phyloP scores from a whole-genome alignment of 2,329 filamentous ascomycete genomes.

The Phoma sp. region DNA sequence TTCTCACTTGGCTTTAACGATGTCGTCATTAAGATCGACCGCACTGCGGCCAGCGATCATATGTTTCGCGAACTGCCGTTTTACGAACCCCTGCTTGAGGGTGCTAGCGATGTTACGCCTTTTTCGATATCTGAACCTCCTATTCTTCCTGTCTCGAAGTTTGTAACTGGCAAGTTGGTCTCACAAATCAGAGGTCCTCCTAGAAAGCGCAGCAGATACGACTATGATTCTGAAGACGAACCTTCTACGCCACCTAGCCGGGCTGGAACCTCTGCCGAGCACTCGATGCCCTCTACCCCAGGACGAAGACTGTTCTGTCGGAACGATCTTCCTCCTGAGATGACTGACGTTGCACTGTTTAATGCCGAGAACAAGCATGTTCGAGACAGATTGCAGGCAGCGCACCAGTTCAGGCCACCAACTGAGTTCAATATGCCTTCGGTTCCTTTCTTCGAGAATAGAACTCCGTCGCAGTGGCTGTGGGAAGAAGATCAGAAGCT shows the following conservation, averaged over 20 bases:
- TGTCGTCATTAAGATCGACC: constrained; percentile 77
- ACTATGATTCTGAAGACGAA: constrained; percentile 76
- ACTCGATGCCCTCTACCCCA: constrained; percentile 50
- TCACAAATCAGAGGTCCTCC: constrained; percentile 70
- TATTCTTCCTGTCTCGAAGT: constrained; percentile 86
- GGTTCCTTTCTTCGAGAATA: constrained; percentile 86
- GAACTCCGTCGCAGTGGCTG: constrained; percentile 90
- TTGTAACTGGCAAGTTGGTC: constrained; percentile 79
- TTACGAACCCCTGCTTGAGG: constrained; percentile 61
- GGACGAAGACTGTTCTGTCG: constrained; percentile 48
- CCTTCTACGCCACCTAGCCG: constrained; percentile 43
- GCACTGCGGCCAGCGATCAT: constrained; percentile 76
- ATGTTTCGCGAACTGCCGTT: constrained; percentile 82
- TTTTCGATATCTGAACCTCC: constrained; percentile 53
- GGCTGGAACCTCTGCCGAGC: constrained; percentile 52
- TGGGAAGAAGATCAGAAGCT: constrained; percentile 89
- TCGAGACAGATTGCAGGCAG: constrained; percentile 85
- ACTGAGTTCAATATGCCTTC: constrained; percentile 91
- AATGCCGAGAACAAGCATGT: constrained; percentile 87
- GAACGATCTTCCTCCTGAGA: constrained; percentile 68
- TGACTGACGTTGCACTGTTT: constrained; percentile 83
- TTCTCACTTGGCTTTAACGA: constrained; percentile 84
- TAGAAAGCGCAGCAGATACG: constrained; percentile 80
- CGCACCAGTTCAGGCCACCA: constrained; percentile 91
- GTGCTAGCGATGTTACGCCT: constrained; percentile 40